phyloP scores from a whole-genome alignment of 2,329 filamentous ascomycete genomes.

The Myriangium duriaei region DNA sequence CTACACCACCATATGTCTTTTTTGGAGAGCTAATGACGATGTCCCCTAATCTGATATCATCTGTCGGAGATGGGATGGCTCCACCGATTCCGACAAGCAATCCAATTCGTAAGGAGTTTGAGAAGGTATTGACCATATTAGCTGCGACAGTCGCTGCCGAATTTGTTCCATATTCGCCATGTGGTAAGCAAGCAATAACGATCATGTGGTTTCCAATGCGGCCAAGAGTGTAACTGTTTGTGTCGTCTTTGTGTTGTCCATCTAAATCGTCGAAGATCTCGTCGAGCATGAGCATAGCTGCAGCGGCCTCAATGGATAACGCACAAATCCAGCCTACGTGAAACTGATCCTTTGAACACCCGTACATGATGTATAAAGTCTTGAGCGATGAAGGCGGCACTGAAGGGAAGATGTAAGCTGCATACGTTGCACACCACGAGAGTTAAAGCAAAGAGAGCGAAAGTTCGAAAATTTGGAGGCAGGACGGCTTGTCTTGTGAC shows the following conservation, averaged over 20 bases:
- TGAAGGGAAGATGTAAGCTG: too few species aligned
- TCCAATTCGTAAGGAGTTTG: constrained; percentile 7
- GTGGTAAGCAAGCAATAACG: constrained; percentile 15
- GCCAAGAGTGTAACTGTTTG: constrained; percentile 13
- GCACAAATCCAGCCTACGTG: constrained; percentile 11
- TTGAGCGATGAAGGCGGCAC: too few species aligned
- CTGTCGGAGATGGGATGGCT: constrained; percentile 12
- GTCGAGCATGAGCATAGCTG: constrained; percentile 10
- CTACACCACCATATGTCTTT: constrained; percentile 13
- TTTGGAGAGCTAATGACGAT: constrained; percentile 17
- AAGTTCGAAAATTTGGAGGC: too few species aligned
- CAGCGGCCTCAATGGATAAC: constrained; percentile 8
- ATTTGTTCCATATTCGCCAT: constrained; percentile 12
- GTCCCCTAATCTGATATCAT: constrained; percentile 19
- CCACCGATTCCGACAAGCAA: constrained; percentile 18
- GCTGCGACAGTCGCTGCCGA: constrained; percentile 13
- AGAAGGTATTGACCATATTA: constrained; percentile 11
- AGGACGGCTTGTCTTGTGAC: too few species aligned
- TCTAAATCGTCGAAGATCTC: constrained; percentile 3
- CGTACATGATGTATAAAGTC: too few species aligned
- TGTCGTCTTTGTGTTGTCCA: constrained; percentile 2
- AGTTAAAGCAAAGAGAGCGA: too few species aligned
- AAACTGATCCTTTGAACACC: constrained; percentile 4
- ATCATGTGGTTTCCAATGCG: constrained; percentile 16
- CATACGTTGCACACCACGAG: too few species aligned